Evolutionary conservation across 1,284 basidiomycete genomes (phyloP), one percentile per base, ranked within the genome.

Genomic region (Moesziomyces sp.): DNA sequence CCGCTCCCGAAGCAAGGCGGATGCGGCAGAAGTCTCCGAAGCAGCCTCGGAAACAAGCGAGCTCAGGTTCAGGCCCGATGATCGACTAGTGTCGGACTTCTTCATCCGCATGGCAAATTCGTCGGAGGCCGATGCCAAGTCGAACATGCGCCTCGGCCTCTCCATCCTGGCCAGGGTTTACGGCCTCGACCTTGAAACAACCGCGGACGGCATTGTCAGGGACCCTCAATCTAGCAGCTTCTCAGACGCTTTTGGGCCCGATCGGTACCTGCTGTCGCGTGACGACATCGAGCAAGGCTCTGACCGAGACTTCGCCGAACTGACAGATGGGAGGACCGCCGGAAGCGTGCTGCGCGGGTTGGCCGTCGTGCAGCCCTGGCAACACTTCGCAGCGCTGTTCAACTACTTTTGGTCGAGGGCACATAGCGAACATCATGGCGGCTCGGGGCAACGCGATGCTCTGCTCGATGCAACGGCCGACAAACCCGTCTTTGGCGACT

Each of bases 321-420:
- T 73, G 35, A 50, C 48, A 10, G 50, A 57, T 18, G 7, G 46
- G 14, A 38, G 5, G 13, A 49, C 54, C 5, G 47, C 48, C 3
- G 24, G 24, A 0, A 3, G 1, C 19, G 13, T 56, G 43, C 19
- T 59, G n/a, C 52, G 58, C 13, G 18, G 59, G 26, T 46, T 73
- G 2, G 14, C 46, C 4, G n/a, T 6, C 23, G 26, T 35, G 8
- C 35, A 38, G 3, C 8, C 44, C 2, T 52, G 56, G 56, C 52
- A 60, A 9, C 23, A 54, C 14, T 46, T 9, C 28, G 16, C 64
- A 7, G 57, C 63, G 14, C 50, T 73, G 16, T 73, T 73, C 64
- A 68, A 73, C 45, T 73, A 67, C 46, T 43, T 73, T 7, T 73
- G 70, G 70, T 49, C 60, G 21, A 47, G 47, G 46, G 46, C 43